phyloP scores from a whole-genome alignment of 306 rosid species.

The Vicia villosa region DNA sequence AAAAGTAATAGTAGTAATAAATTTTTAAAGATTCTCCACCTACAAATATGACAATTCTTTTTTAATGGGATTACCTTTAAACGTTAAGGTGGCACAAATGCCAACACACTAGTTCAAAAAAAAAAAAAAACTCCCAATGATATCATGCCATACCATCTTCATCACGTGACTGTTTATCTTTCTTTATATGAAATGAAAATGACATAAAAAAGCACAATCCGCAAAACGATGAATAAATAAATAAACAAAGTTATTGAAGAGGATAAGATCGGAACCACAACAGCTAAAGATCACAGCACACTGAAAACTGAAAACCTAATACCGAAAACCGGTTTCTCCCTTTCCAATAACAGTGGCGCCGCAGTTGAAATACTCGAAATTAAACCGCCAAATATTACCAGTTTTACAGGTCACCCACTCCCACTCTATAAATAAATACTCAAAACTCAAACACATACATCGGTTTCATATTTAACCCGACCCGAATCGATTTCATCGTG shows the following conservation, averaged over 20 bases:
- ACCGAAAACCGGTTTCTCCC: neutral
- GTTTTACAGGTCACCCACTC: neutral
- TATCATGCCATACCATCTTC: neutral
- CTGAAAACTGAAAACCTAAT: constrained; percentile 32
- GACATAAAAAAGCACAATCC: neutral
- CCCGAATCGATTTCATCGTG: too few relatives aligned
- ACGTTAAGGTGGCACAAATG: neutral
- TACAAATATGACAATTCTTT: too few relatives aligned
- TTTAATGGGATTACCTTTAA: too few relatives aligned
- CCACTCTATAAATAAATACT: neutral
- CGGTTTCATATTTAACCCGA: neutral
- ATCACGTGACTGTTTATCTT: neutral
- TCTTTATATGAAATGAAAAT: neutral
- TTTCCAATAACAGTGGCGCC: neutral
- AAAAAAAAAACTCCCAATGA: neutral
- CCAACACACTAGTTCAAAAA: neutral
- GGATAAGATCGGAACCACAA: constrained; percentile 33
- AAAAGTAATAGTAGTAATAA: too few relatives aligned
- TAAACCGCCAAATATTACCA: constrained; percentile 6
- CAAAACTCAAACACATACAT: neutral
- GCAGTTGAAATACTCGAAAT: neutral
- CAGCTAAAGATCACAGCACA: constrained; percentile 1
- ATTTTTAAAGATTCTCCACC: too few relatives aligned
- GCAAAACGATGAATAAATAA: neutral
- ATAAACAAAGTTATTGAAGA: neutral